Evolutionary conservation across 2,329 filamentous ascomycete genomes (phyloP), one percentile per base, ranked within the genome.

Genomic region (Penicillium sp.): DNA sequence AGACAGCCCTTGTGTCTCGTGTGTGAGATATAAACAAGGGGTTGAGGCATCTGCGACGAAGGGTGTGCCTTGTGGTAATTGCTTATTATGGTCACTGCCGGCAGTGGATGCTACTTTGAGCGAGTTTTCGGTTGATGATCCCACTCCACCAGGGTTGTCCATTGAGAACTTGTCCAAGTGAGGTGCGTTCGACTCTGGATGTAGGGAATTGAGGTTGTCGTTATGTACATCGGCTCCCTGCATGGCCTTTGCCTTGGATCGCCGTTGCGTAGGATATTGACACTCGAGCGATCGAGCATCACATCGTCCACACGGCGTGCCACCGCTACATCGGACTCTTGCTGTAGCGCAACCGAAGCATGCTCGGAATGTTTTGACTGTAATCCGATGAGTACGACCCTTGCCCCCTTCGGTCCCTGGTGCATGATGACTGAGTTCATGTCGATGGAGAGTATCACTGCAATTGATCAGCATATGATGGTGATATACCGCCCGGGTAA

Each of bases 281-380:
- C 70, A 73, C 34, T 64, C 64, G 13, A 72, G 63, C 14, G 64
- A 65, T 27, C 70, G 66, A 47, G 59, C 60, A 35, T 64, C 65
- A 51, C 70, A 73, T 14, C 70, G 66, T 33, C 60, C 58, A 49
- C 70, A 72, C 37, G 70, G 68, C 7, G 52, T 56, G 12, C 67
- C 67, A 5, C 70, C 70, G 45, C 67, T 70, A 50, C 70, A 72
- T 52, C 70, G 59, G 3, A 71, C 70, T 57, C 70, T 62, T 28
- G 70, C 70, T 11, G 64, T 61, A 25, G 70, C 70, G 41, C 70
- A 73, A 47, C 66, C 64, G 45, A 61, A 70, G 43, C 70, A 73
- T 3, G 70, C 70, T 33, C 70, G 63, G 42, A 73, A 73, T 3
- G 70, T 72, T 44, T 71, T 72, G 44, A 71, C 65, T 2, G 69